Base-by-base conservation (phyloP, 2,329 filamentous ascomycete genomes). In the Chalaropsis ovoidea region DNA sequence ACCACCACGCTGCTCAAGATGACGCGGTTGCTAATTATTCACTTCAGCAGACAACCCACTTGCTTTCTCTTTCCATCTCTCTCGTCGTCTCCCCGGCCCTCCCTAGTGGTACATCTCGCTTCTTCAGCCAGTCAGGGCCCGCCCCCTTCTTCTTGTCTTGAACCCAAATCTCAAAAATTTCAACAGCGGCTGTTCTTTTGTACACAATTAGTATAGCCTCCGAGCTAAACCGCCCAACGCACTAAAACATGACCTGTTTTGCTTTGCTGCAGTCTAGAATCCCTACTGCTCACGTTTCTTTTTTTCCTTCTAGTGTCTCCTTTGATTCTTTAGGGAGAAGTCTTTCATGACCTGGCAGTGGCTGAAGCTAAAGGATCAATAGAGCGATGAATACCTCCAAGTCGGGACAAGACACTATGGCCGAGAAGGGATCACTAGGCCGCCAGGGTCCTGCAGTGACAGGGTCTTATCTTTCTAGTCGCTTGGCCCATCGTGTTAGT, bases 301-400 rank as follows among this genome's bases (percentile, higher is more conserved):
- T 56, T 56, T 35, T 31, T 35, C 47, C 47, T 56, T 56, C 24
- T 56, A 56, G 52, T 31, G 52, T 31, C 27, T 54, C 49, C 17
- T 8, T 35, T 31, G 17, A 27, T 19, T 54, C 47, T 56, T 5
- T 19, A 31, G 1, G 49, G 49, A 27, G 27, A 15, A 15, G 5
- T 15, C 11, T 31, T 56, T 56, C 27, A 13, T 17, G 24, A 56
- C 22, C 27, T 56, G 31, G 13, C 27, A 11, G 24, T 56, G 52
- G 24, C 52, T 56, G 13, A 35, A 11, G 27, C 22, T 8, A 31
- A 24, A 56, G 52, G 52, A 56, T 56, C 52, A 31, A 56, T 31
- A 56, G 27, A 56, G 52, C 52, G 24, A 56, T 35, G 27, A 56
- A 56, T 56, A 31, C 24, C 8, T 8, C 52, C 52, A 56, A 56